Percentiles rank a stretch among this genome's conserved stretches.
Evolutionary conservation across 345 rosid genomes (phyloP).

Genomic region (Lepidium aucheri): DNA sequence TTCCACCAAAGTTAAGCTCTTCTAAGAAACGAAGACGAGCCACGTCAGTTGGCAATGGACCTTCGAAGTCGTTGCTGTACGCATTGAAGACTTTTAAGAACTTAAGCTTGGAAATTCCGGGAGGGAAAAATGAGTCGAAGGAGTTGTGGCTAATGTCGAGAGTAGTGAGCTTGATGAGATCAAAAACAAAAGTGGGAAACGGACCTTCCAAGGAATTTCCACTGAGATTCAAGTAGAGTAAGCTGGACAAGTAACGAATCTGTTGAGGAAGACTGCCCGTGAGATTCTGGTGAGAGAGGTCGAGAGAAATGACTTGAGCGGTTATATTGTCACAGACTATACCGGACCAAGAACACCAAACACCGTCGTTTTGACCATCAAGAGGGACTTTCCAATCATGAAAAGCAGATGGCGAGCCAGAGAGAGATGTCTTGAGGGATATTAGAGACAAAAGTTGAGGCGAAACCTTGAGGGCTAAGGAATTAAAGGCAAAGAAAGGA

Average conservation of each 20-base stretch:
- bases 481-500: constrained; percentile 30
- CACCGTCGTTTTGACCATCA: constrained; percentile 23
- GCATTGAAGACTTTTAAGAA: constrained; percentile 57
- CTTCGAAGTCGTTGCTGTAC: constrained; percentile 72
- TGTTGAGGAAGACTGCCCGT: constrained; percentile 61
- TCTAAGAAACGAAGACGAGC: constrained; percentile 47
- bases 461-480: constrained; percentile 32
- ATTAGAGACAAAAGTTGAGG: constrained; percentile 62
- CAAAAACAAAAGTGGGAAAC: constrained; percentile 48
- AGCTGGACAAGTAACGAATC: constrained; percentile 47
- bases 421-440: constrained; percentile 61
- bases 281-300: constrained; percentile 69
- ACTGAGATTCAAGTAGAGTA: constrained; percentile 68
- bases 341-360: constrained; percentile 94
- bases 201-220: constrained; percentile 51
- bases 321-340: constrained; percentile 52
- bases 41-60: constrained; percentile 55
- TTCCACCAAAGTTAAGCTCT: constrained; percentile 88
- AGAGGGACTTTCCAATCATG: constrained; percentile 61
- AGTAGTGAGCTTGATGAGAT: constrained; percentile 45
- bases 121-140: constrained; percentile 67
- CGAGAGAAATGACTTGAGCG: constrained; percentile 50
- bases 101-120: constrained; percentile 69
- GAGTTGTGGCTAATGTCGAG: constrained; percentile 81
- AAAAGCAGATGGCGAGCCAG: constrained; percentile 47